Base-by-base conservation (phyloP, 2,329 filamentous ascomycete genomes). In the Zelopaecilomyces penicillatus region DNA sequence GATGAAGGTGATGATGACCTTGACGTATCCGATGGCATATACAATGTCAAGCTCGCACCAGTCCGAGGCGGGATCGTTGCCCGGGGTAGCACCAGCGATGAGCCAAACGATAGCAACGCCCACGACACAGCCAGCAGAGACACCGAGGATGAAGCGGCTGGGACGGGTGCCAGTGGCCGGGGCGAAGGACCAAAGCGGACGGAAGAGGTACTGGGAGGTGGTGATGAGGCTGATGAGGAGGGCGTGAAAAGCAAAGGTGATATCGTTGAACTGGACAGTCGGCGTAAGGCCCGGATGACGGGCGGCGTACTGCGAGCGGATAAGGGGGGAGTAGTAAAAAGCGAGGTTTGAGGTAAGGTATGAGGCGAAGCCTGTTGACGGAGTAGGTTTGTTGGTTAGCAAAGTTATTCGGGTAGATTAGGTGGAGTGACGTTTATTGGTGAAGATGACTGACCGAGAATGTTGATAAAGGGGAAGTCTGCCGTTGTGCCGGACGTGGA, bases 241-340 rank as follows among this genome's bases (percentile, higher is more conserved):
- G 31, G 85, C 91, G 66, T 97, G 90, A 3, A 80, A 70, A 11
- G 90, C 89, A 62, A 97, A 97, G 10, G 82, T 78, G 47, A 97
- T 75, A 67, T 98, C 93, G 66, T 97, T 97, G 66, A 87, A 78
- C 44, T 85, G 80, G 30, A 95, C 90, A 1, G 90, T 93, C 3
- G 91, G 88, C 37, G 84, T 78, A 6, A 87, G 81, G 4, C 83
- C 80, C 38, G 76, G 65, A 64, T 97, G 80, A 48, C 93, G 82
- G 12, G 77, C 74, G 26, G 88, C 89, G 69, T 98, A 98, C 62
- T 97, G 87, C 32, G 69, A 64, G 43, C 86, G 83, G 45, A 97
- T 83, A 10, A 79, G 66, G 2, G 86, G 75, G 12, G 88, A 94
- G 65, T 81, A 94, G 53, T 91, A 80, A 57, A 97, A 87, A 1